phyloP scores from a whole-genome alignment of 768 basidiomycete genomes.

The Suillus ampliporus region DNA sequence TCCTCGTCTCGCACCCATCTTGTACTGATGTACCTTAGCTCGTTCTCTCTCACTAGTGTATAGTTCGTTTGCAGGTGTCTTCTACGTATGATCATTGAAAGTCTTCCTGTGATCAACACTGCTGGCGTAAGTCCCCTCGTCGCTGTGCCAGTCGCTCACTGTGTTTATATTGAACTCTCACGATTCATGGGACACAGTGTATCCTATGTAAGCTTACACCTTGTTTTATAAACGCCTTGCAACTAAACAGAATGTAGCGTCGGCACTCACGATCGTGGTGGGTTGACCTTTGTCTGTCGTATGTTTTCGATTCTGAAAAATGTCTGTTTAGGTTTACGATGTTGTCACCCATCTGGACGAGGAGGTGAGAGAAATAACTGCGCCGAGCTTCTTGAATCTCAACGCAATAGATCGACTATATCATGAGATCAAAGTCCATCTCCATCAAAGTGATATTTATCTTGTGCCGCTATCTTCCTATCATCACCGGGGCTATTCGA shows the following conservation, averaged over 20 bases:
- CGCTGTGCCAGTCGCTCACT: neutral
- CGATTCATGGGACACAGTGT: neutral
- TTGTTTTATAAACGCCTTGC: neutral
- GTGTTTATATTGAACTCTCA: neutral
- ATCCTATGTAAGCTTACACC: neutral
- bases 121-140: neutral
- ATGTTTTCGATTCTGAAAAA: neutral
- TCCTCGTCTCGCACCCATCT: too few species aligned
- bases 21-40: too few species aligned
- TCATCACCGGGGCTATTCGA: neutral
- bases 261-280: constrained; percentile 1
- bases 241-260: neutral
- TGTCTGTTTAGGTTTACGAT: neutral
- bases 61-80: neutral
- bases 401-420: neutral
- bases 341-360: neutral
- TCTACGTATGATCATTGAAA: neutral
- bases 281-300: neutral
- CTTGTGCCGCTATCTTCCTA: neutral
- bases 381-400: neutral
- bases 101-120: neutral
- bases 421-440: neutral
- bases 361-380: neutral
- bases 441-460: neutral
- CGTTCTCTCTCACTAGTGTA: too few species aligned